These are phyloP conservation scores for Wickerhamomyces pijperi DNA, from an alignment of 805 yeast species.

Conservation along the genomic window DNA sequence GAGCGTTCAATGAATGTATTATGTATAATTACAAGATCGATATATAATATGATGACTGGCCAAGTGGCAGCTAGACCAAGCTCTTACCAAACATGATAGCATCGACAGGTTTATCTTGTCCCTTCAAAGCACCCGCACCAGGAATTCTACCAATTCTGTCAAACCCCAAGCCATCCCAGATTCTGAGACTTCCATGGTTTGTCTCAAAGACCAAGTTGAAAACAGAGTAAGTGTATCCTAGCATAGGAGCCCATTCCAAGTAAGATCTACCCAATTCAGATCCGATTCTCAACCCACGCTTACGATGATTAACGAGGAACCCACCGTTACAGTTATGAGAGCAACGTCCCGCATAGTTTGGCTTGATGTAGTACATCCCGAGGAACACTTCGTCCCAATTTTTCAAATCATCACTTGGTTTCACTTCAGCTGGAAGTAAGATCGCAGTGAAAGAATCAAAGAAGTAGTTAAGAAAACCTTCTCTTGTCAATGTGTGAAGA, in stretches of 20 bases:
- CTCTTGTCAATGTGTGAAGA: constrained; percentile 25
- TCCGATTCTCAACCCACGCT: constrained; percentile 65
- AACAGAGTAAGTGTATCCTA: constrained; percentile 76
- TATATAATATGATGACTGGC: too few species aligned
- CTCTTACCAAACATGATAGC: constrained; percentile 73
- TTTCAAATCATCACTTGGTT: constrained; percentile 11
- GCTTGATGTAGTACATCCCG: constrained; percentile 76
- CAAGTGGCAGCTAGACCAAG: too few species aligned
- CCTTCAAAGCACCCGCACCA: constrained; percentile 65
- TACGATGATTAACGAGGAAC: constrained; percentile 50
- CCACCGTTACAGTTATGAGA: constrained; percentile 87
- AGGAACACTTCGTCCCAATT: constrained; percentile 37
- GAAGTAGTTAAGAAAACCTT: constrained; percentile 57
- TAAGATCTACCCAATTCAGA: constrained; percentile 57
- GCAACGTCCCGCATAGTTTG: constrained; percentile 78
- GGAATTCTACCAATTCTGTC: constrained; percentile 66
- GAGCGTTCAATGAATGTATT: too few species aligned
- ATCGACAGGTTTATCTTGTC: constrained; percentile 50
- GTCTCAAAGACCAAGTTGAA: constrained; percentile 82
- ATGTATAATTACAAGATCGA: too few species aligned
- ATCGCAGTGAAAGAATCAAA: constrained; percentile 56
- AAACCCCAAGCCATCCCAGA: constrained; percentile 82
- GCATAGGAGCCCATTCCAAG: constrained; percentile 57
- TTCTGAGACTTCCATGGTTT: constrained; percentile 59
- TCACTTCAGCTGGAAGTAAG: constrained; percentile 22